A percentile compares a stretch with the other conserved stretches of the same genome.
Evolutionary conservation across 306 rosid species (phyloP).

Genomic region (Dryas alaskensis): DNA sequence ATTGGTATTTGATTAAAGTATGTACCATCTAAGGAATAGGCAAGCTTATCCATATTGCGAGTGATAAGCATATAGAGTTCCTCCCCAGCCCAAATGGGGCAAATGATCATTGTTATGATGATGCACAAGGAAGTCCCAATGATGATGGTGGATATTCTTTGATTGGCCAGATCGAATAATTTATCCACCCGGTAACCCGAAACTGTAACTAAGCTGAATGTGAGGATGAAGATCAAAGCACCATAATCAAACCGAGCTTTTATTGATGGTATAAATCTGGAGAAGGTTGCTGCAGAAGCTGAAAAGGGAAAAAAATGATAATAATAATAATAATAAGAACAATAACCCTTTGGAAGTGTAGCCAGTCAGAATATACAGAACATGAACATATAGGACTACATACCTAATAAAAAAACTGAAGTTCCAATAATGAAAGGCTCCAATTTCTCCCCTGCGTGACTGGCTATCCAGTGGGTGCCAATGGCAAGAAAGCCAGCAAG

Average conservation of each 20-base stretch:
- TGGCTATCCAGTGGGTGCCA: constrained; percentile 72
- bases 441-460: constrained; percentile 48
- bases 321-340: background rate
- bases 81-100: constrained; percentile 91
- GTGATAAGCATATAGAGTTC: constrained; percentile 56
- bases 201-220: constrained; percentile 71
- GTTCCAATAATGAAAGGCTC: constrained; percentile 59
- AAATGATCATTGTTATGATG: constrained; percentile 43
- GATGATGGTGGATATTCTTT: constrained; percentile 59
- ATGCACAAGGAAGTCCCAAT: constrained; percentile 67
- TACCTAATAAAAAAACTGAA: constrained; percentile 74
- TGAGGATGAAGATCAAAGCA: constrained; percentile 71
- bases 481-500: constrained; percentile 70
- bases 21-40: constrained; percentile 64
- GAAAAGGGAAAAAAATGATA: constrained; percentile 29
- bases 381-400: background rate
- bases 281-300: constrained; percentile 84
- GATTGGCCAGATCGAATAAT: constrained; percentile 45
- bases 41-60: constrained; percentile 67
- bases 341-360: background rate
- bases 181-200: constrained; percentile 62
- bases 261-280: constrained; percentile 74
- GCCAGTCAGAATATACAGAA: background rate
- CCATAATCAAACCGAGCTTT: constrained; percentile 86
- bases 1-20: background rate